Base-by-base conservation (phyloP, 163 green algal species). In the Volvox carteri region DNA sequence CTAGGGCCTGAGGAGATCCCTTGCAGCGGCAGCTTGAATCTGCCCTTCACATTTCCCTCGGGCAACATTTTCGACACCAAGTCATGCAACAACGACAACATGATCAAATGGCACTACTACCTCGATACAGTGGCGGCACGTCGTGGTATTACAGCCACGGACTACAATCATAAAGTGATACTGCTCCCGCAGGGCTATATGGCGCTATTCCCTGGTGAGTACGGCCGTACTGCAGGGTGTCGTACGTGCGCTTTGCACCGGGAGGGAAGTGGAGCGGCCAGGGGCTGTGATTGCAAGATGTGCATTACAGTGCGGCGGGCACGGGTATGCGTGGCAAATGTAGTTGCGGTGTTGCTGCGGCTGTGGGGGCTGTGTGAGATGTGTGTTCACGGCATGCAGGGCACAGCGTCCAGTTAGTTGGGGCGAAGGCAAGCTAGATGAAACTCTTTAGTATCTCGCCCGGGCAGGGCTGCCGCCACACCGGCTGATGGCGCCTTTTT, bases 91-190 rank as follows among this genome's bases (percentile, higher is more conserved):
- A 79, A 87, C 25, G 81, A 87, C 23, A 87, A 87, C 81, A 52
- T 80, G 81, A 6, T 87, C 21, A 87, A 87, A 11, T 87, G 81
- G 81, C 81, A 87, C 2, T 80, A 58, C 33, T 79, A 79, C 46
- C 21, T 79, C 23, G 65, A 87, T 6, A 8, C 19, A 0, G 2
- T 80, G 21, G 73, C 73, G 28, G 42, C 44, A 25, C 25, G 58
- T 16, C 28, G 62, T 3, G 73, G 41, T 28, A 23, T 80, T 3
- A 42, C 23, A 28, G 42, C 73, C n/a, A 46, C 73, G 8, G 73
- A 72, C 12, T 87, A 80, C 46, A 35, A 77, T n/a, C 65, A 80
- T 11, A 79, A 87, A 23, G 25, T 87, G 19, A 79, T 87, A 44
- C 19, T 87, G 12, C 50, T 87, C 28, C 81, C 81, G 0, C 35